Evolutionary conservation across 352 stramenopile species (phyloP), one percentile per base, ranked within the genome.

Genomic region (Elongisporangium prolatum): DNA sequence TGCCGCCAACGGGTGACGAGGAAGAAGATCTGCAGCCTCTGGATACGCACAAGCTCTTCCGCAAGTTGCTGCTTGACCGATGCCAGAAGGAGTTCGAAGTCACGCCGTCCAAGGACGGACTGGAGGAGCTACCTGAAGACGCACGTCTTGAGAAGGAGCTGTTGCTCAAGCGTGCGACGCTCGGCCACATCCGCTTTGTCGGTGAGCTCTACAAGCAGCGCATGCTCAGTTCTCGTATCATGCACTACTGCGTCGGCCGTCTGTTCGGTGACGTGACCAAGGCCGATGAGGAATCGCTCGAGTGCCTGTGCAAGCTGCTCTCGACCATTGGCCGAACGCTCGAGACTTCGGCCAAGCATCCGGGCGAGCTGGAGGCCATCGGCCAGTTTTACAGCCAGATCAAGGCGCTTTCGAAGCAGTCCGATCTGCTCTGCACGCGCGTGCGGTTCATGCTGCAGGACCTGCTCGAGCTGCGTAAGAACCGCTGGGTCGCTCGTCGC

Each of bases 141-240:
- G 79, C 74, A 21, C 70, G 82, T 22, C 67, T 59, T 0, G 86
- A 96, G 61, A 95, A 93, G 61, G 77, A 90, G 63, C 68, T 93
- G 28, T 63, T 93, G 38, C 69, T 93, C 21, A 95, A 95, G 71
- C 82, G 84, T 37, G 75, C 70, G 38, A 86, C 80, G 44, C 59
- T 98, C 10, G 93, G 95, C 18, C 93, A 98, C 67, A 98, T 98
- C 73, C 86, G 94, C 22, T 99, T 99, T 64, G 94, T 99, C 44
- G 96, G 96, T 21, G 96, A 98, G 74, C 71, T 99, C 3, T 99
- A 97, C 76, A 97, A 98, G 70, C 77, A 96, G 58, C 90, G 93
- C 60, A 88, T 99, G 66, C 88, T 98, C 53, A 98, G 91, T 64
- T 88, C 95, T 34, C 90, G 94, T 52, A 97, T 98, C 70, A 98